Base-by-base conservation (phyloP, 2,329 filamentous ascomycete genomes). In the Fusarium ramigenum region DNA sequence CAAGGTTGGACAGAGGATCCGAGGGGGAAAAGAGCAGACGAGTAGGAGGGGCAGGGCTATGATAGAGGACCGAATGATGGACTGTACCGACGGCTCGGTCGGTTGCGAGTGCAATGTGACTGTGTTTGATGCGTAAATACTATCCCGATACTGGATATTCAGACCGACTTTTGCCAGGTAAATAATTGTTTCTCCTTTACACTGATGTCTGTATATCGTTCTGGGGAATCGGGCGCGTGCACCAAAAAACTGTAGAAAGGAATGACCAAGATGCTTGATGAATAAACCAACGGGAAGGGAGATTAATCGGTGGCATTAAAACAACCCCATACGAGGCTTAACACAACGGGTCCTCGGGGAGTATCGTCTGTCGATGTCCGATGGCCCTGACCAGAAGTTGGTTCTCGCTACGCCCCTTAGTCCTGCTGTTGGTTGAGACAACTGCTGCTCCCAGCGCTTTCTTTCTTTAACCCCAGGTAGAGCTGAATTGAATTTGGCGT, bases 271-370 rank as follows among this genome's bases (percentile, higher is more conserved):
- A 23, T 50, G 16, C 19, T 34, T 32, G 47, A 50, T 50, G 47
- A 34, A 50, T 50, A 50, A 34, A 11, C 16, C 8, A 23, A 50
- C 16, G 11, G 8, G 11, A 34, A 50, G 16, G 30, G n/a, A 34
- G 47, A 50, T 50, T 50, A 23, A 50, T 34, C 6, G n/a, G 16
- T 34, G 47, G 30, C 30, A 50, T 50, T 50, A 50, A 50, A 50
- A 50, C 30, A 34, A 15, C 10, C 30, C n/a, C n/a, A 23, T 23
- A 8, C n/a, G 16, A 34, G 47, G 30, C 47, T 50, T 19, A 50
- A 19, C 47, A 50, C 47, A 50, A 50, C 47, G 47, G 47, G 30
- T 50, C 47, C 47, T 50, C 47, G 47, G 47, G 47, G n/a, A 16
- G 47, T 50, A n/a, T 50, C 4, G n/a, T 34, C 47, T 50, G 47